phyloP scores from a whole-genome alignment of 2,329 filamentous ascomycete genomes.

The Phoma sp. region DNA sequence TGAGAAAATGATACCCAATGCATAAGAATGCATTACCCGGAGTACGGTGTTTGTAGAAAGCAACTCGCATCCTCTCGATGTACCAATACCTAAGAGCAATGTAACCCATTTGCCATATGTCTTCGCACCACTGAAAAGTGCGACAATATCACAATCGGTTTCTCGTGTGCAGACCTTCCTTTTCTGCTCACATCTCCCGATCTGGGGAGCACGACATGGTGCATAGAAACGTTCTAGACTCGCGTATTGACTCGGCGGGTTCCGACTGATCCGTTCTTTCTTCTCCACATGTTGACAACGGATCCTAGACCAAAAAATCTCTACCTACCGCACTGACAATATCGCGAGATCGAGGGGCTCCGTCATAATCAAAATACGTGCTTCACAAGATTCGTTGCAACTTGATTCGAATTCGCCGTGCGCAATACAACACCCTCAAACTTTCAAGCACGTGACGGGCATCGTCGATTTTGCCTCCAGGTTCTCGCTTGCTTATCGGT shows the following conservation, averaged over 20 bases:
- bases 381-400: neutral
- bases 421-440: neutral
- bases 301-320: conserved; percentile 1
- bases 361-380: neutral
- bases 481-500: conserved; percentile 8
- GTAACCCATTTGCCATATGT: neutral
- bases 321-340: conserved; percentile 7
- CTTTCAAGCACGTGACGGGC: neutral
- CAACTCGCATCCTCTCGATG: neutral
- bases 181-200: neutral
- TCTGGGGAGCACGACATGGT: neutral
- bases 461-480: conserved; percentile 8
- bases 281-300: conserved; percentile 2
- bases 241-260: neutral
- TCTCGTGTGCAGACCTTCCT: neutral
- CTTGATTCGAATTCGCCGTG: neutral
- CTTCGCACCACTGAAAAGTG: too few species aligned
- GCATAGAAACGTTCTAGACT: conserved; percentile 7
- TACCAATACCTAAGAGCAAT: neutral
- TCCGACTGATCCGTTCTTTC: conserved; percentile 14
- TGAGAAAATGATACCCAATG: conserved; percentile 18
- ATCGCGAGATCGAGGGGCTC: conserved; percentile 6
- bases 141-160: neutral
- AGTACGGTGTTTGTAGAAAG: neutral
- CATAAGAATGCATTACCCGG: conserved; percentile 2